phyloP scores from a whole-genome alignment of 257 asterid species.

The Solanum piurae region DNA sequence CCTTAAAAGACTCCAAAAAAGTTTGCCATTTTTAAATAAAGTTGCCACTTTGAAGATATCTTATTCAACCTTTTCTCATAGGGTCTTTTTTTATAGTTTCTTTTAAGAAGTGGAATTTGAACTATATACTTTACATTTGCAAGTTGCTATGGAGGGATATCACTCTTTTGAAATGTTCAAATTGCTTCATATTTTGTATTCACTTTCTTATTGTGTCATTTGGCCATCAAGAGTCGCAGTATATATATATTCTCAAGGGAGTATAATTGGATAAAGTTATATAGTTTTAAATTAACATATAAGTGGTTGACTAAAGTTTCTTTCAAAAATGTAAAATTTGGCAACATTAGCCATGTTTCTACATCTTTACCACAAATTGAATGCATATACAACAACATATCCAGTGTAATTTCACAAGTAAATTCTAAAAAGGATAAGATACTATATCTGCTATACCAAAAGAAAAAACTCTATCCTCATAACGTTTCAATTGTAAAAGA shows the following conservation, averaged over 20 bases:
- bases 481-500: neutral
- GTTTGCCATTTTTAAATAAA: neutral
- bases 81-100: neutral
- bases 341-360: neutral
- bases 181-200: neutral
- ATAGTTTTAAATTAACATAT: neutral
- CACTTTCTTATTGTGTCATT: neutral
- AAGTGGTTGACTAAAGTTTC: neutral
- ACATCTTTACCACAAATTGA: neutral
- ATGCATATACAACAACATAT: neutral
- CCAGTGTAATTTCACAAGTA: too few species aligned
- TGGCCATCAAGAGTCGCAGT: neutral
- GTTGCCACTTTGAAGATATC: neutral
- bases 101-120: neutral
- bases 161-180: neutral
- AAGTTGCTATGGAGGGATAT: neutral
- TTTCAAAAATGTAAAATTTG: neutral
- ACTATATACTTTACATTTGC: neutral
- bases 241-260: neutral
- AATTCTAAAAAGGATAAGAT: neutral
- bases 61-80: neutral
- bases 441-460: neutral
- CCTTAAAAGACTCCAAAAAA: neutral
- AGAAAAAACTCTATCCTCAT: neutral
- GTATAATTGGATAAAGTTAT: neutral